Evolutionary conservation across 345 rosid genomes (phyloP), one percentile per base, ranked within the genome.

Genomic region (Viola odorata): DNA sequence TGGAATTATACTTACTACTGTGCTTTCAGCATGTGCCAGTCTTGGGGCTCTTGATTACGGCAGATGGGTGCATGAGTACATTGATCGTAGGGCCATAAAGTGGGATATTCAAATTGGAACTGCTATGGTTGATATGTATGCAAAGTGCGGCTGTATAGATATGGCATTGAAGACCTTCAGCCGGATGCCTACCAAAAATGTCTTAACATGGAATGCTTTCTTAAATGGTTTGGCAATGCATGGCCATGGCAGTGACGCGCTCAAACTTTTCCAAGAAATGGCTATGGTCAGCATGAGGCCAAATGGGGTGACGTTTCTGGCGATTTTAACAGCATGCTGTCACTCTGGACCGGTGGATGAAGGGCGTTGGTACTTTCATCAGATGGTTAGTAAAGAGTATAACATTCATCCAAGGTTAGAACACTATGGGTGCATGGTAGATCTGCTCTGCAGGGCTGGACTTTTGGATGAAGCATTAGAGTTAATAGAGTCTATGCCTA

Each of bases 11-110:
- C 79, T 80, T 50, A 80, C 84, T 14, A 74, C 77, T 64, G 77
- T 80, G 41, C 72, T 80, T 45, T 72, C 81, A 38, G 84, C 81
- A 0, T 77, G 84, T 77, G 80, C 84, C 17, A 61, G 58, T 32
- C 69, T 72, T 59, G 84, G 84, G 55, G 79, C 69, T 71, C 77
- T 80, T 60, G 84, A 80, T 58, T 74, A 65, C 56, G 81, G 84
- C 17, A 77, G 67, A 72, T 74, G 76, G 84, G 74, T 80, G 47
- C 84, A 77, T 55, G 77, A 77, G 67, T 77, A 77, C 65, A 60
- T 80, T 16, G 58, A 68, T 39, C 41, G 38, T 4, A 42, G 55
- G 60, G 78, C 67, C 8, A 72, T 74, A 5, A 48, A 66, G 64
- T 69, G 81, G 81, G 84, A 77, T 57, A 63, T 55, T 1, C 77